Evolutionary conservation across 371 early-diverging fungal genomes (phyloP).

Genomic region (Rhizomucor miehei): DNA sequence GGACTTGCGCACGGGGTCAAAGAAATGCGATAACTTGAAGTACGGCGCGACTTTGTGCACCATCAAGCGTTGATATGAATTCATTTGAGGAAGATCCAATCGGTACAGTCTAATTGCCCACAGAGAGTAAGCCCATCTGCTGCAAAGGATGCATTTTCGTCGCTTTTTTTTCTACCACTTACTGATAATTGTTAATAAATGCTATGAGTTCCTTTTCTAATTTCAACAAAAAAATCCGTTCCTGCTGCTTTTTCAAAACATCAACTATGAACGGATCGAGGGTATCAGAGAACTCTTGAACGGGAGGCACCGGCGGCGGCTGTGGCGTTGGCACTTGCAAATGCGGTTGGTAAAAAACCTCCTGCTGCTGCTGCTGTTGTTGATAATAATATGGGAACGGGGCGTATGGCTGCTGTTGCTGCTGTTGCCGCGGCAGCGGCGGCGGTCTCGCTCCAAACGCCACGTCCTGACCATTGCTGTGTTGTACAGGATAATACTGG

Average conservation of each 20-base stretch:
- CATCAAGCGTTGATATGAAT: constrained; percentile 76
- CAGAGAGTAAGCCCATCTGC: no score
- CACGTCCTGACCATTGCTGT: no score
- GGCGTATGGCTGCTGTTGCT: constrained; percentile 3
- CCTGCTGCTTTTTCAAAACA: constrained; percentile 67
- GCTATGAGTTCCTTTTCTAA: constrained; percentile 65
- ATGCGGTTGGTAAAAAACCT: background rate
- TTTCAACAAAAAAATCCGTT: constrained; percentile 72
- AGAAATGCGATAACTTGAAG: constrained; percentile 65
- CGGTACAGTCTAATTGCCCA: constrained; percentile 44
- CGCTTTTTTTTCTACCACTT: constrained; percentile 14
- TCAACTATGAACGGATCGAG: constrained; percentile 65
- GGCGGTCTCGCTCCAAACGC: no score
- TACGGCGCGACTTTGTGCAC: constrained; percentile 73
- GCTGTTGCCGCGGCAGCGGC: constrained; percentile 5
- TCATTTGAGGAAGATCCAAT: constrained; percentile 70
- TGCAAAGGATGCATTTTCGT: background rate
- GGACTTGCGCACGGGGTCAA: constrained; percentile 56
- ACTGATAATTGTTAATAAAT: constrained; percentile 63
- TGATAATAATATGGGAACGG: no score
- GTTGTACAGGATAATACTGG: no score
- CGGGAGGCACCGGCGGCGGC: constrained; percentile 1
- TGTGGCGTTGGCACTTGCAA: background rate
- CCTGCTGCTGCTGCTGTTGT: background rate
- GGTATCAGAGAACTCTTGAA: constrained; percentile 18